phyloP scores from a whole-genome alignment of 306 rosid genomes.

The Cajanus cajan region DNA sequence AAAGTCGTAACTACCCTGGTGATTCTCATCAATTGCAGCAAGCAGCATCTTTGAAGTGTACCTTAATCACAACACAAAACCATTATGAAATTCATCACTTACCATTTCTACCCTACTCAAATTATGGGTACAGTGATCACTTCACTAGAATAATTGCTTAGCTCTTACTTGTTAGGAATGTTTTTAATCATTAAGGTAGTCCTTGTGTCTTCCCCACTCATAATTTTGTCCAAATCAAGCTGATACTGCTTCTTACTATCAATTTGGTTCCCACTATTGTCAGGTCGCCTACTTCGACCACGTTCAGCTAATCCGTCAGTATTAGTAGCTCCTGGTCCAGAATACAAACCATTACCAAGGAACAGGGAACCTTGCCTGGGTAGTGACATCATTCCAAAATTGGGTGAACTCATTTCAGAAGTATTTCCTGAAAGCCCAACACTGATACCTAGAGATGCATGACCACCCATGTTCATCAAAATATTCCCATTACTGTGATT shows the following conservation, averaged over 20 bases:
- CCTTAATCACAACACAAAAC: conserved; percentile 37
- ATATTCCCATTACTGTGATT: conserved; percentile 57
- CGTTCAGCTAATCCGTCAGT: conserved; percentile 64
- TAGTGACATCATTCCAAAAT: conserved; percentile 74
- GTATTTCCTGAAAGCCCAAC: conserved; percentile 65
- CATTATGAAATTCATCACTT: conserved; percentile 13
- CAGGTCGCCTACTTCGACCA: conserved; percentile 66
- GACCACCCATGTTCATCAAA: conserved; percentile 60
- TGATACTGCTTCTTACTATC: conserved; percentile 87
- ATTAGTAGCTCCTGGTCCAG: conserved; percentile 54
- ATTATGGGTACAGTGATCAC: not conserved
- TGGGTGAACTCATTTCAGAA: conserved; percentile 64
- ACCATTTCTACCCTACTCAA: conserved; percentile 3
- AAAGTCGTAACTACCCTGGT: conserved; percentile 79
- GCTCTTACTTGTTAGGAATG: conserved; percentile 88
- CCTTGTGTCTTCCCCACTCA: conserved; percentile 79
- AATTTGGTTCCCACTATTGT: conserved; percentile 56
- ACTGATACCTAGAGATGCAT: conserved; percentile 50
- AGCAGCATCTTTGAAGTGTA: conserved; percentile 91
- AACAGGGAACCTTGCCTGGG: conserved; percentile 68
- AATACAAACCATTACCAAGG: conserved; percentile 64
- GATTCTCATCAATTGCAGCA: conserved; percentile 93
- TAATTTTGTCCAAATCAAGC: conserved; percentile 85
- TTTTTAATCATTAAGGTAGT: conserved; percentile 95
- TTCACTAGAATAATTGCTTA: conserved; percentile 3